Conservation (phyloP, 768 basidiomycete species). For the Xerocomellus chrysenteron region DNA sequence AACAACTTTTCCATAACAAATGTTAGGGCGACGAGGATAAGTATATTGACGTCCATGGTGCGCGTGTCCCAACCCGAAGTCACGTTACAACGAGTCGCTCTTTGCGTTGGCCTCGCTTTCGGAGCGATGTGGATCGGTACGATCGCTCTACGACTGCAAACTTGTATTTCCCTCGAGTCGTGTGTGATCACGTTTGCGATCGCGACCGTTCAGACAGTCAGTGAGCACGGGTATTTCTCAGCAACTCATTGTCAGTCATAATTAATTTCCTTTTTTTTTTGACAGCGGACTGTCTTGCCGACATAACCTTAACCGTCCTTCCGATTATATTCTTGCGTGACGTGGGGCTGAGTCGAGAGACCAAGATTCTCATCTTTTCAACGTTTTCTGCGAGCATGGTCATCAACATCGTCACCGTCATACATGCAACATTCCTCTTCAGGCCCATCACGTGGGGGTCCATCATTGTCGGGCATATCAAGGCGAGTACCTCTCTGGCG, state of each 20-base stretch:
- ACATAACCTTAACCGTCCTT: conserved; percentile 2
- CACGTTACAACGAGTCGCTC: background rate
- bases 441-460: background rate
- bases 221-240: conserved; percentile 2
- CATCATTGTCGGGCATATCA: conserved; percentile 12
- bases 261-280: background rate
- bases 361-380: conserved; percentile 4
- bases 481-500: background rate
- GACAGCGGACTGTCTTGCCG: conserved; percentile 11
- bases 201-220: conserved; percentile 11
- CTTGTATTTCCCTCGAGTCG: background rate
- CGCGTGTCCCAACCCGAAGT: conserved; percentile 10
- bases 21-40: conserved; percentile 17
- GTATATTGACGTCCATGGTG: conserved; percentile 15
- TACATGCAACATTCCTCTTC: conserved; percentile 8
- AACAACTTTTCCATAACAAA: background rate
- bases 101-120: conserved; percentile 9
- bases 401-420: conserved; percentile 4
- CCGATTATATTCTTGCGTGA: conserved; percentile 3
- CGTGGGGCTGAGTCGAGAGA: conserved; percentile 1
- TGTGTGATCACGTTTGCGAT: conserved; percentile 1
- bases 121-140: conserved; percentile 11
- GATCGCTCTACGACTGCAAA: conserved; percentile 1
- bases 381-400: conserved; percentile 17
- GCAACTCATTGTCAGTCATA: background rate